Evolutionary conservation across 805 yeast genomes (phyloP), one percentile per base, ranked within the genome.

Genomic region (Sungouiella blattae): DNA sequence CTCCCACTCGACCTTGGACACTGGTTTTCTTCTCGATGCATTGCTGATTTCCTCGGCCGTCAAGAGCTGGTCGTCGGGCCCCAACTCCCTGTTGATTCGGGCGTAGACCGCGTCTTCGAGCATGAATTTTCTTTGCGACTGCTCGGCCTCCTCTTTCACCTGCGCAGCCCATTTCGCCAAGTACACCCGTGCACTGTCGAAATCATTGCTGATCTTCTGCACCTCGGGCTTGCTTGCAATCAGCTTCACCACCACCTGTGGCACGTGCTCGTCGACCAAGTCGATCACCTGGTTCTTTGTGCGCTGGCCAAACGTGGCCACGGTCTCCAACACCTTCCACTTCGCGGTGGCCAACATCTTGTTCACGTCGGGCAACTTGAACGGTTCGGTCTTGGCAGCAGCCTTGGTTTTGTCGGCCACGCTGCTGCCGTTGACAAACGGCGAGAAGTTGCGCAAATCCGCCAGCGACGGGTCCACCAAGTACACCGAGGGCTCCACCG

Each of bases 81-180:
- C 88, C 9, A 84, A 57, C 50, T 84, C 89, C 34, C 69, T 64
- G 35, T 71, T 72, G 26, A 84, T 67, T 33, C 76, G 54, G 20
- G 71, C 71, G 45, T 80, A 80, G 12, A 77, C 67, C n/a, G 77
- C 78, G 47, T 78, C 80, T 37, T 80, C 67, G 22, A 80, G 65
- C 50, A 73, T 66, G 50, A 67, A 65, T 37, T 67, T 65, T 41
- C 77, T 60, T 41, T 75, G 69, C 33, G 77, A 74, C 46, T 79
- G 58, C 40, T 67, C 88, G 2, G 96, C 93, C 57, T 91, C 95
- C 49, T 88, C 89, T 49, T 91, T 93, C 7, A 93, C 93, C 18
- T 87, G 87, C 48, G 87, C 73, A 0, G 98, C 97, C 98, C 98
- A 93, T 63, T 88, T 89, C 4, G 98, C 98, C 40, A 91, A 67